Conservation (phyloP, 1,284 basidiomycete species). For the Apiotrichum montevideense region DNA sequence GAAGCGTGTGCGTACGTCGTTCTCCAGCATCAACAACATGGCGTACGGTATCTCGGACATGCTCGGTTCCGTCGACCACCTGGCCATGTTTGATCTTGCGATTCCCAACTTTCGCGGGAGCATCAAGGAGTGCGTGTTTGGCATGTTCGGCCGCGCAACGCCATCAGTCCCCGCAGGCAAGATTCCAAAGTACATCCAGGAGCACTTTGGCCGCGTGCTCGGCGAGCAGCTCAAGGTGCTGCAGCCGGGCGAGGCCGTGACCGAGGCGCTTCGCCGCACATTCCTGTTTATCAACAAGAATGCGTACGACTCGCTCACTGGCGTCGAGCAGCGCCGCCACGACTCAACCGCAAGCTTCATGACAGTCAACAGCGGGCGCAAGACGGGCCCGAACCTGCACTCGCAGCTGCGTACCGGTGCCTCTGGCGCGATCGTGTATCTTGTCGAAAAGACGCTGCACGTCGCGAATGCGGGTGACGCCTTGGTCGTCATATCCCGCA, state of each 20-base stretch:
- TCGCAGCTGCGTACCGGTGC: slow-evolving; percentile 64
- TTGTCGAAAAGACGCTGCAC: slow-evolving; percentile 72
- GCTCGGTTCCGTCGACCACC: slow-evolving; percentile 65
- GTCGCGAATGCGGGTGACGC: slow-evolving; percentile 88
- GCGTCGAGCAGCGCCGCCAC: slow-evolving; percentile 53
- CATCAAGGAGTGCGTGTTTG: slow-evolving; percentile 83
- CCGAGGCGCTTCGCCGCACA: slow-evolving; percentile 73
- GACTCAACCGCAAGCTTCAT: slow-evolving; percentile 58
- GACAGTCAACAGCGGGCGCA: slow-evolving; percentile 9
- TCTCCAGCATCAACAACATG: slow-evolving; percentile 86
- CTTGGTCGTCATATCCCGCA: slow-evolving; percentile 77
- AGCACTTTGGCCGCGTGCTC: slow-evolving; percentile 65
- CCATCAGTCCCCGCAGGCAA: slow-evolving; percentile 52
- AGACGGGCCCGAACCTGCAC: slow-evolving; percentile 20
- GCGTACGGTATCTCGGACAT: slow-evolving; percentile 95
- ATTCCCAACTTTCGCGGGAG: slow-evolving; percentile 76
- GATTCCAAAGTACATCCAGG: slow-evolving; percentile 67
- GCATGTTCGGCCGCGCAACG: slow-evolving; percentile 81
- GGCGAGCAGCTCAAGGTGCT: slow-evolving; percentile 56
- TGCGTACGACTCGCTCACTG: slow-evolving; percentile 60
- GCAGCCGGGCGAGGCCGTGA: slow-evolving; percentile 54
- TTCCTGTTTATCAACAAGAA: slow-evolving; percentile 79
- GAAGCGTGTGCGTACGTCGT: slow-evolving; percentile 84
- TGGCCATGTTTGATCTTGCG: slow-evolving; percentile 90
- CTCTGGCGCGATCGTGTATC: slow-evolving; percentile 80